Evolutionary conservation across 2,329 filamentous ascomycete species (phyloP).

Genomic region (Penicillium corylophilum): DNA sequence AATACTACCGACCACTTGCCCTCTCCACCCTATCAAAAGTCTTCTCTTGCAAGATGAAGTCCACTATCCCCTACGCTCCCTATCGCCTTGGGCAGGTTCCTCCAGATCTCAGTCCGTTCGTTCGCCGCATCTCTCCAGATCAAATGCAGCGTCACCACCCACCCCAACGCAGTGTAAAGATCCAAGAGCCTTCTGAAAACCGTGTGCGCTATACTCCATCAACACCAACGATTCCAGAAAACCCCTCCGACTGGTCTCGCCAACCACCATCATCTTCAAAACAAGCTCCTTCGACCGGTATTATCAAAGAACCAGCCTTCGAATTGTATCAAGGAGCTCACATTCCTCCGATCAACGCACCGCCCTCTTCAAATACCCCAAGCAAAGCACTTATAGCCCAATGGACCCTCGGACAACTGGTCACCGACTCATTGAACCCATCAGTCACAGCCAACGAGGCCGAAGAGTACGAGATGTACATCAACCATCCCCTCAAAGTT

Average conservation of each 20-base stretch:
- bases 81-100: slow-evolving; percentile 65
- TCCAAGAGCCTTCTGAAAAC: slow-evolving; percentile 60
- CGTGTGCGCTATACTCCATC: slow-evolving; percentile 39
- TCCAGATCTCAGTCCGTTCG: slow-evolving; percentile 83
- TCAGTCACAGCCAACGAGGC: slow-evolving; percentile 73
- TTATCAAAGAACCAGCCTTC: slow-evolving; percentile 56
- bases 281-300: slow-evolving; percentile 43
- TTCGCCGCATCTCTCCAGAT: slow-evolving; percentile 62
- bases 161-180: slow-evolving; percentile 59
- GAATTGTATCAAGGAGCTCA: slow-evolving; percentile 24
- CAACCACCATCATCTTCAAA: slow-evolving; percentile 36
- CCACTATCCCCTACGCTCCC: slow-evolving; percentile 76
- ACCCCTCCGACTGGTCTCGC: slow-evolving; percentile 30
- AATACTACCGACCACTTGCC: slow-evolving; percentile 88
- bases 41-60: slow-evolving; percentile 90
- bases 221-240: slow-evolving; percentile 28
- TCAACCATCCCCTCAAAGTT: slow-evolving; percentile 83
- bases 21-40: slow-evolving; percentile 89
- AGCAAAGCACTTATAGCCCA: slow-evolving; percentile 76
- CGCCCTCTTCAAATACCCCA: slow-evolving; percentile 62
- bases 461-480: slow-evolving; percentile 84
- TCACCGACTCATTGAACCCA: slow-evolving; percentile 82
- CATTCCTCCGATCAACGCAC: slow-evolving; percentile 23
- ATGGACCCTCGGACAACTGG: slow-evolving; percentile 83
- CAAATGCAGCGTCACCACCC: slow-evolving; percentile 60